phyloP scores from a whole-genome alignment of 1,284 basidiomycete genomes.

The Peniophora sp. region DNA sequence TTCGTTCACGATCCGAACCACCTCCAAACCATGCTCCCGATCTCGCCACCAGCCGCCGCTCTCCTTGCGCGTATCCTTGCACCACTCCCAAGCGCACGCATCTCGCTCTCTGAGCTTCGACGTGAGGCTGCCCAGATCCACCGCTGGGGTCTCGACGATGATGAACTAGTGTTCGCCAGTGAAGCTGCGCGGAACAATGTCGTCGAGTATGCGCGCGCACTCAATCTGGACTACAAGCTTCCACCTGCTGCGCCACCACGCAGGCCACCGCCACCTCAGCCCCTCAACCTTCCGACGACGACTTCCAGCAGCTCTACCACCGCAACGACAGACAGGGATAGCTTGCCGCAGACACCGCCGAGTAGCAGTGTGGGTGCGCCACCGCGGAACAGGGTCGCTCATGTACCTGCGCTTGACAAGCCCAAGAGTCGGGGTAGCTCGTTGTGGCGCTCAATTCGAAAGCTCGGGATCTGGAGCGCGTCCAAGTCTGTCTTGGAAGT shows the following conservation, averaged over 20 bases:
- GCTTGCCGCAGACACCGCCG: not conserved
- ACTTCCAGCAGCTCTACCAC: not conserved
- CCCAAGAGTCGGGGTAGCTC: no score
- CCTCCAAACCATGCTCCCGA: not conserved
- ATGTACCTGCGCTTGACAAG: no score
- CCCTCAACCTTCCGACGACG: not conserved
- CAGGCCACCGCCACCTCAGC: not conserved
- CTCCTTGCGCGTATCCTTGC: not conserved
- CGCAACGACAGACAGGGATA: not conserved
- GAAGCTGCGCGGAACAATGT: not conserved
- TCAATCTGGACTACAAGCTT: slow-evolving; percentile 1
- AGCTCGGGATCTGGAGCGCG: no score
- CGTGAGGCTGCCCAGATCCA: not conserved
- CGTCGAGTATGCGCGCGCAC: not conserved
- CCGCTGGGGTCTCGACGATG: not conserved
- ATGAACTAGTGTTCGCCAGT: not conserved
- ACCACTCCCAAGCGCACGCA: not conserved
- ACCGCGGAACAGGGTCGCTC: no score
- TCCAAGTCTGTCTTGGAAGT: no score
- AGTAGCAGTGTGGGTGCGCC: not conserved
- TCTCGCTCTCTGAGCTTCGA: not conserved
- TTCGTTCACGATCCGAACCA: not conserved
- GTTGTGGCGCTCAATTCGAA: no score
- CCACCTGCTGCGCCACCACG: not conserved
- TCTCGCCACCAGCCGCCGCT: not conserved